phyloP scores from a whole-genome alignment of 805 yeast species.

The Saccharomycopsis synnaedendra region DNA sequence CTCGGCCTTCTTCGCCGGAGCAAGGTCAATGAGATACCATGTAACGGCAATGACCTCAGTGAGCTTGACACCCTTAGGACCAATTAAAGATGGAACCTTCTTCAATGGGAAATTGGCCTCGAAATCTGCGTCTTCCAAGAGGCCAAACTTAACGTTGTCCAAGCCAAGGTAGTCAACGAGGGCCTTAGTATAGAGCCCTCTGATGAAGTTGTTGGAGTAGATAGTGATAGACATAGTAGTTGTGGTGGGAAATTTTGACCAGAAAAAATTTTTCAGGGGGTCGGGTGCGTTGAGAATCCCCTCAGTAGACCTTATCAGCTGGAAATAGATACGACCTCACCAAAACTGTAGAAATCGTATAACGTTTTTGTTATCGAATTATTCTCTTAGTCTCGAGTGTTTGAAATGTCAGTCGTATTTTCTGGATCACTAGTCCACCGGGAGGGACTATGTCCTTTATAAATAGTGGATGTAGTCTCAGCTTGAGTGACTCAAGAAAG shows the following conservation, averaged over 20 bases:
- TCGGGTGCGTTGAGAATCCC: background rate
- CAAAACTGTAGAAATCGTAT: too few relatives aligned
- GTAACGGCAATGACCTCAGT: slow-evolving; percentile 13
- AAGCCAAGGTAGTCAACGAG: slow-evolving; percentile 7
- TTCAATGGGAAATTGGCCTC: slow-evolving; percentile 10
- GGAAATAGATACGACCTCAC: too few relatives aligned
- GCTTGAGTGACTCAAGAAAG: too few relatives aligned
- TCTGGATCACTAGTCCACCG: too few relatives aligned
- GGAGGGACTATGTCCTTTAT: too few relatives aligned
- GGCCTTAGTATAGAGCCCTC: slow-evolving; percentile 4
- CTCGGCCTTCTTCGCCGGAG: background rate
- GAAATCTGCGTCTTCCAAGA: slow-evolving; percentile 15
- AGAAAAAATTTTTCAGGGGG: slow-evolving; percentile 32
- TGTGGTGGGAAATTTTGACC: slow-evolving; percentile 1
- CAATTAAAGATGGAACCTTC: slow-evolving; percentile 10
- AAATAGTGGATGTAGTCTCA: too few relatives aligned
- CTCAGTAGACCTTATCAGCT: too few relatives aligned
- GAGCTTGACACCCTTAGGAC: slow-evolving; percentile 6
- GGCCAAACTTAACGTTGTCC: slow-evolving; percentile 52
- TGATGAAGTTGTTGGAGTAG: slow-evolving; percentile 3
- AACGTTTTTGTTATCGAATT: too few relatives aligned
- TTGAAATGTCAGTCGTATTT: too few relatives aligned
- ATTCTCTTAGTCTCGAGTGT: too few relatives aligned
- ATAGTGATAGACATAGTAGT: background rate
- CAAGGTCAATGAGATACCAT: slow-evolving; percentile 6